phyloP scores from a whole-genome alignment of 139 green algal species.

The Chlamydomonas sphaeroides region DNA sequence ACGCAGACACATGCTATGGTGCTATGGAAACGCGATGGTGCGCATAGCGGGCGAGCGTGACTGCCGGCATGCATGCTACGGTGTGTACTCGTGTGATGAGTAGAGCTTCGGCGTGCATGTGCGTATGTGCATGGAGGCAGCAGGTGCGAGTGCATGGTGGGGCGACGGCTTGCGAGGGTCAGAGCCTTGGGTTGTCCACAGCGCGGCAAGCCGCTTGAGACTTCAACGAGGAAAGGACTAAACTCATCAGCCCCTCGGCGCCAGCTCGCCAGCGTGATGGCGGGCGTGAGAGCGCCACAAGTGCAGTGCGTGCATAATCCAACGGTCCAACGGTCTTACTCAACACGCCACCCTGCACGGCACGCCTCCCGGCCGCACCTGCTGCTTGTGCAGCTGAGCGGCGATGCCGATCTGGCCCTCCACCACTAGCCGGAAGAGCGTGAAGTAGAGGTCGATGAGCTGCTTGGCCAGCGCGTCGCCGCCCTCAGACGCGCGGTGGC shows the following conservation, averaged over 20 bases:
- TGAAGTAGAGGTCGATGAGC: slow-evolving; percentile 93
- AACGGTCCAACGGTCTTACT: neutral
- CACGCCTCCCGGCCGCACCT: slow-evolving; percentile 40
- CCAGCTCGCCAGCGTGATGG: no score
- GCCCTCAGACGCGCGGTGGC: slow-evolving; percentile 51
- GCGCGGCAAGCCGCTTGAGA: slow-evolving; percentile 21
- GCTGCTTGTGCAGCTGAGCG: slow-evolving; percentile 51
- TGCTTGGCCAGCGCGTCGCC: slow-evolving; percentile 74
- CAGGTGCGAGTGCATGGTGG: neutral
- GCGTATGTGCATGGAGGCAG: neutral
- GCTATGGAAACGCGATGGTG: no score
- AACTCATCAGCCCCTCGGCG: slow-evolving; percentile 13
- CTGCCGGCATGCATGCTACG: no score
- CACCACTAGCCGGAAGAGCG: slow-evolving; percentile 86
- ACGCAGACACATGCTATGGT: no score
- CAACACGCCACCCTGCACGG: neutral
- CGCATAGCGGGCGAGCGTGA: no score
- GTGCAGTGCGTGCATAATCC: no score
- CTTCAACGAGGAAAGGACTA: slow-evolving; percentile 37
- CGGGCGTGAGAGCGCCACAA: no score
- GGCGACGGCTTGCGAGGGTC: neutral
- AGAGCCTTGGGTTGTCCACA: slow-evolving; percentile 32
- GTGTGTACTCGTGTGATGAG: no score
- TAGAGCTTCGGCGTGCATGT: no score
- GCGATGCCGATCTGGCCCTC: slow-evolving; percentile 75